Evolutionary conservation across 441 rosid species (phyloP), one percentile per base, ranked within the genome.

Genomic region (Euphorbia neoarborescens): DNA sequence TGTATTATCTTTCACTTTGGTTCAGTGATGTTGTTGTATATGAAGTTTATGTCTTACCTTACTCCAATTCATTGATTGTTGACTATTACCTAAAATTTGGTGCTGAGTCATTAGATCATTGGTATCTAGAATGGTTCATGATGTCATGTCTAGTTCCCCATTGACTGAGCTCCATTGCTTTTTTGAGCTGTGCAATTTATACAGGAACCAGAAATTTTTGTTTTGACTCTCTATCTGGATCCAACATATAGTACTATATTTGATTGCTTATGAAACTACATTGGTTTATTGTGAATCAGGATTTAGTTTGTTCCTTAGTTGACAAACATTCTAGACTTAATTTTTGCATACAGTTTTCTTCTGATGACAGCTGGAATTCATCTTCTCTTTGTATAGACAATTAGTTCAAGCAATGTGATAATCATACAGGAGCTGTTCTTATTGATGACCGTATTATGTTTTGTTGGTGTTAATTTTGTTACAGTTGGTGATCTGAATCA

Each of bases 401-500:
- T 34, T 3, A 3, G n/a, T 61, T 15, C 19, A 46, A 46, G n/a
- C 4, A 2, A 15, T 46, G 53, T 19, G 19, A 46, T 15, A 6
- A 17, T 46, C 15, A 5, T 5, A 11, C 5, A n/a, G 11, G n/a
- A 48, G 11, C 20, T 69, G 40, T 15, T 12, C 46, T 34, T 32
- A 3, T 40, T 38, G 10, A 42, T 13, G 2, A 8, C 30, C n/a
- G 8, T n/a, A 19, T 14, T 11, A 34, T 22, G 7, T 71, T 17
- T 51, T 42, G 19, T 7, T 38, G 28, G 15, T 32, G 19, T 30
- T 46, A 6, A 22, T 27, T 8, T 59, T 46, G 28, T 35, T 69
- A 71, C 76, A 77, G 81, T 81, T 67, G 81, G 84, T 4, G 84
- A 81, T 71, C 78, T 81, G 50, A 81, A 81, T 67, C 84, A 81